Conservation (phyloP, 2,329 filamentous ascomycete species). For the Ophiostoma ulmi region DNA sequence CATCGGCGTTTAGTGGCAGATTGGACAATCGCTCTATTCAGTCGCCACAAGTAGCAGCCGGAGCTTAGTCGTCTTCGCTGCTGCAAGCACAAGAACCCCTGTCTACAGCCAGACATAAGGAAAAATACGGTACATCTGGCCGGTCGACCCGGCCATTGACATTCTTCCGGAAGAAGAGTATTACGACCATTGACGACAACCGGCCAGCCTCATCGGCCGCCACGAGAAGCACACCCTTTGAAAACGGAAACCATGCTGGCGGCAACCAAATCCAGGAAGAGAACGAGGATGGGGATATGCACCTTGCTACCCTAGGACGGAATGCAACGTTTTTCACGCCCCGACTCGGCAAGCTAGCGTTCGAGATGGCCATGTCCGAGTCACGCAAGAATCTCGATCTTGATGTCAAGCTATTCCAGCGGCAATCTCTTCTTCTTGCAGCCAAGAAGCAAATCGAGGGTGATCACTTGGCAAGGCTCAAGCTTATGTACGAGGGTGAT, state of each 20-base stretch:
- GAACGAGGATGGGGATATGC: not conserved
- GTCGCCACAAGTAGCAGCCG: conserved; percentile 14
- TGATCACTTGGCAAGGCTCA: not conserved
- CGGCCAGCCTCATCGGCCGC: conserved; percentile 15
- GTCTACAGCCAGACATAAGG: not conserved
- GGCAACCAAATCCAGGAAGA: not conserved
- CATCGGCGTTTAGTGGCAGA: not conserved
- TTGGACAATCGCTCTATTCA: not conserved
- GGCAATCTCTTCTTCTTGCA: conserved; percentile 26
- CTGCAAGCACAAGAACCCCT: not conserved
- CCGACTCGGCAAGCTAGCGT: conserved; percentile 24
- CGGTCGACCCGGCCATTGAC: conserved; percentile 2
- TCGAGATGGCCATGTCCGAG: conserved; percentile 25
- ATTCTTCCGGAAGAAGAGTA: conserved; percentile 18
- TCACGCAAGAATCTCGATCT: conserved; percentile 26
- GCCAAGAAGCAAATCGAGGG: conserved; percentile 25
- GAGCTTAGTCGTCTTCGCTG: conserved; percentile 21
- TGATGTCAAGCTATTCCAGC: conserved; percentile 26
- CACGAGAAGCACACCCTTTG: not conserved
- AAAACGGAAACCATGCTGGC: not conserved
- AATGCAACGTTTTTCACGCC: conserved; percentile 17
- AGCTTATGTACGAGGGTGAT: not conserved
- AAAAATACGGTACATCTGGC: not conserved
- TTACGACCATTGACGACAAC: not conserved
- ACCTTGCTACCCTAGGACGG: not conserved